Base-by-base conservation (phyloP, 352 stramenopile genomes). In the Phytophthora tubulina region DNA sequence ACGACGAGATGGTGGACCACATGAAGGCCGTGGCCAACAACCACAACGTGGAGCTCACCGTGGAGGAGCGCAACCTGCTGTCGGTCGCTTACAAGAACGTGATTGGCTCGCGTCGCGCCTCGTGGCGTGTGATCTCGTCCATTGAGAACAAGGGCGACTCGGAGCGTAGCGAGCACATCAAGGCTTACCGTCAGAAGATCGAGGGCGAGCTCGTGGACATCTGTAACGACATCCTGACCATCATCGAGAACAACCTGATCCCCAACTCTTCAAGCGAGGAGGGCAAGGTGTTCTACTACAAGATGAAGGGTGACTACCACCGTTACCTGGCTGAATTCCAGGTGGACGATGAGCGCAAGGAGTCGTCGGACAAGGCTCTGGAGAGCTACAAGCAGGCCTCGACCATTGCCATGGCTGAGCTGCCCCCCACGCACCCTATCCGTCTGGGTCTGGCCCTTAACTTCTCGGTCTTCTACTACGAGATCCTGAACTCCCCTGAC, bases 271-370 rank as follows among this genome's bases (percentile, higher is more conserved):
- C 93, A 15, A 97, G 90, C 41, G 96, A 99, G 72, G 98, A 99
- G 79, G 97, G 96, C 81, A 99, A 99, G 88, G 97, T 99, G 13
- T 99, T 99, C 80, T 99, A 99, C 93, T 99, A 99, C 95, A 99
- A 99, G 94, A 99, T 99, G 97, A 99, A 99, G 90, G 98, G 98
- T 58, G 98, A 99, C 88, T 99, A 99, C 92, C 96, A 99, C 90
- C 97, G 98, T 72, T 99, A 99, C 86, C 85, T 99, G 64, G 98
- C 97, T 61, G 98, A 99, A 84, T 99, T 99, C 90, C 97, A 99
- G 85, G 88, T 88, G 55, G 97, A 96, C 32, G 97, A 99, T 33
- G 88, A 93, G 60, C 95, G 97, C 67, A 99, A 98, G 82, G 92
- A 98, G 67, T 98, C 89, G 48, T 97, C 96, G 48, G 84, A 91